Conservation (phyloP, 1,139 yeast genomes). For the Lodderomyces oxycetoniae region DNA sequence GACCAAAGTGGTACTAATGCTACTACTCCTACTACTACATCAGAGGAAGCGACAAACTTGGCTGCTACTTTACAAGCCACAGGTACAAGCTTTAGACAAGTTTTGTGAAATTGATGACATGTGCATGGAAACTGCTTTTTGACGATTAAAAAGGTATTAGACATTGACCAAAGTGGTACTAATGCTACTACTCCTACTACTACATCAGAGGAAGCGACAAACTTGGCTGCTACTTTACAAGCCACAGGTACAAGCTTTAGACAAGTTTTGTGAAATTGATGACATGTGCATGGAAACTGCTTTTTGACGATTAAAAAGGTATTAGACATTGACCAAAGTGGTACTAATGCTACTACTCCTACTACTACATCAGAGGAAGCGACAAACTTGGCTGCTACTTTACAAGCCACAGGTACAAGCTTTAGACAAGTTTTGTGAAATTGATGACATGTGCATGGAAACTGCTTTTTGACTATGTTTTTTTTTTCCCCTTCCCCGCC, state of each 20-base stretch:
- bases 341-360: slow-evolving; percentile 23
- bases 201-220: slow-evolving; percentile 33
- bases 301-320: slow-evolving; percentile 1
- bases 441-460: slow-evolving; percentile 20
- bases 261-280: slow-evolving; percentile 36
- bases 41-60: slow-evolving; percentile 41
- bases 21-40: slow-evolving; percentile 26
- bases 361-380: slow-evolving; percentile 29
- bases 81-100: slow-evolving; percentile 44
- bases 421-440: slow-evolving; percentile 42
- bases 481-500: no score
- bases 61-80: slow-evolving; percentile 28
- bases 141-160: slow-evolving; percentile 18
- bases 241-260: slow-evolving; percentile 45
- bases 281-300: slow-evolving; percentile 16
- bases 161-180: slow-evolving; percentile 24
- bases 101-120: slow-evolving; percentile 31
- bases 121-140: slow-evolving; percentile 4
- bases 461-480: slow-evolving; percentile 2
- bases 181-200: slow-evolving; percentile 26
- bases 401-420: slow-evolving; percentile 39
- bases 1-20: slow-evolving; percentile 16
- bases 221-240: slow-evolving; percentile 24
- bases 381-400: slow-evolving; percentile 30
- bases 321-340: slow-evolving; percentile 32